Percentiles rank a stretch among this genome's conserved stretches.
Conservation (phyloP, 2,329 filamentous ascomycete genomes). For the Drechslerella stenobrocha region DNA sequence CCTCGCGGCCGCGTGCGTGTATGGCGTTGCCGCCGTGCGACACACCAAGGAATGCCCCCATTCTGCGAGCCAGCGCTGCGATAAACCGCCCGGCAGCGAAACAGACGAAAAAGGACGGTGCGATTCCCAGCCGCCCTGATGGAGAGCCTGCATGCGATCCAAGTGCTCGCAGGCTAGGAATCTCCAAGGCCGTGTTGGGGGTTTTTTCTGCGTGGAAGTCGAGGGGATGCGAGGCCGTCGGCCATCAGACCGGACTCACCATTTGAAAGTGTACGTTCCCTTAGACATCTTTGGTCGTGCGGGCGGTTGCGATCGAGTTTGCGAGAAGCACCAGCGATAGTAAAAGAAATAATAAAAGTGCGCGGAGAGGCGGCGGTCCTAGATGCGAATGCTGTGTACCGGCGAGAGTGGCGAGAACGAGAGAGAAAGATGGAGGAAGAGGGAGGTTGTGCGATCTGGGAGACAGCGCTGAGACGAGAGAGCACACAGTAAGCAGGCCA, state of each 20-base stretch:
- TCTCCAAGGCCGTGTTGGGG: too few relatives aligned
- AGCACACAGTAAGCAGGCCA: not conserved
- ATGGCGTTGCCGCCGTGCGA: constrained; percentile 45
- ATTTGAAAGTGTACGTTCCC: constrained; percentile 48
- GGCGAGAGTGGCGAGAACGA: not conserved
- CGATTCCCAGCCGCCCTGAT: constrained; percentile 1
- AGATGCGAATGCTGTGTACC: not conserved
- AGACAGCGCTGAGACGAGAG: constrained; percentile 1
- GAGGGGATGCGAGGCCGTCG: too few relatives aligned
- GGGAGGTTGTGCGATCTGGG: not conserved
- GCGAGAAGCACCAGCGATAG: constrained; percentile 5
- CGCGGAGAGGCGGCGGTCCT: constrained; percentile 1
- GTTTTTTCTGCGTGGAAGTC: too few relatives aligned
- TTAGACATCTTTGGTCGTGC: constrained; percentile 25
- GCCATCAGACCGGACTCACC: constrained; percentile 24
- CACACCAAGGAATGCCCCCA: constrained; percentile 15
- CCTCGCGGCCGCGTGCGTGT: constrained; percentile 14
- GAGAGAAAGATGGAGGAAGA: constrained; percentile 1
- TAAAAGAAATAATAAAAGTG: not conserved
- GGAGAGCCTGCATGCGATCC: not conserved
- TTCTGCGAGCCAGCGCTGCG: not conserved
- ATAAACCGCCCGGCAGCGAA: not conserved
- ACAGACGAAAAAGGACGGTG: not conserved
- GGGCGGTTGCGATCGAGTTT: constrained; percentile 9
- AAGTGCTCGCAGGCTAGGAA: too few relatives aligned